Evolutionary conservation across 78 protist genomes (phyloP), one percentile per base, ranked within the genome.

Genomic region (Guillardia theta): DNA sequence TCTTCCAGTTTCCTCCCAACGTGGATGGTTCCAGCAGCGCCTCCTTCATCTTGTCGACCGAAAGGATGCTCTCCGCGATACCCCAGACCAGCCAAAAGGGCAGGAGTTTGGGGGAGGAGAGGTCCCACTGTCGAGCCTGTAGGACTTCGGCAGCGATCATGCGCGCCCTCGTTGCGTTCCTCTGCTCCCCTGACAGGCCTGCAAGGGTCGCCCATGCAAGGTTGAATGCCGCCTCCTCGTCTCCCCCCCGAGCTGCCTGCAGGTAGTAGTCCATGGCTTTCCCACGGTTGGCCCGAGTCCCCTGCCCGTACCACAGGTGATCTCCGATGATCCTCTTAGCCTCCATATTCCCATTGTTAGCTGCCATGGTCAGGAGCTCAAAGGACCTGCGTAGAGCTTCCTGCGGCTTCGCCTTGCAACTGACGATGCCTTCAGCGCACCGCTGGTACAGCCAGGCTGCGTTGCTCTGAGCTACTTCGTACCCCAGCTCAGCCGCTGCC

Each of bases 401-500:
- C 41, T 24, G 45, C 45, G 45, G 36, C 41, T 12, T 5, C 6
- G 15, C 78, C 39, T 10, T 24, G 36, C 78, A 12, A 21, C 43
- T 4, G 58, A 50, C 30, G 58, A 50, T 9, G 83, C 46, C 9
- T 12, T 12, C 0, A 6, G 83, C 46, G 83, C 83, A 70, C 36
- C 15, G 33, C 46, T 70, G 0, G 83, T 33, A 33, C 83, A 70
- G 41, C 83, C 83, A 70, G 9, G 83, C 83, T 12, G 83, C 41
- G 83, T 70, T 70, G 83, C 45, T 33, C 90, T 78, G 90, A 22
- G 90, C 90, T 6, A 78, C 90, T 8, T 78, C 90, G 8, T 43
- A 78, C 18, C 90, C 90, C 10, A 78, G 90, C 50, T 78, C 90
- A 10, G 50, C 45, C 33, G 90, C 90, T 50, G 90, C 90, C 90